These are phyloP conservation scores for Cyclocybe aegerita DNA, from an alignment of 768 basidiomycete genomes.

Conservation along the genomic window DNA sequence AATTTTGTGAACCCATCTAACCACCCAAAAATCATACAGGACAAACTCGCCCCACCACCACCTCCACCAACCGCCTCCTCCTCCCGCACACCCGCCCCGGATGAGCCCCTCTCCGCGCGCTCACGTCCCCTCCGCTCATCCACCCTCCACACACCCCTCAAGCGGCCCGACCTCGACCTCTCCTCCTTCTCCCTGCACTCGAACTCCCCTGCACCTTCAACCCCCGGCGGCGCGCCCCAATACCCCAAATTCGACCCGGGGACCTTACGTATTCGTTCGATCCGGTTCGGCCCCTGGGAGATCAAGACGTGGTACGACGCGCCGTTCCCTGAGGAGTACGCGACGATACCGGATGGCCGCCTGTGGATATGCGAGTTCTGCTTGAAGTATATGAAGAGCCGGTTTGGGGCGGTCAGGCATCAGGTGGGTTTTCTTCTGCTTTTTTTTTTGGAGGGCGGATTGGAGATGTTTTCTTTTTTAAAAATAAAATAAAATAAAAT, in stretches of 20 bases:
- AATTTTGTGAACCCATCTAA: not conserved
- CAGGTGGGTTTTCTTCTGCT: slow-evolving; percentile 59
- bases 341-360: slow-evolving; percentile 85
- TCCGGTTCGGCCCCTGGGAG: slow-evolving; percentile 89
- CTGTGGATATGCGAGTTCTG: slow-evolving; percentile 99
- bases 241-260: slow-evolving; percentile 31
- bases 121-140: slow-evolving; percentile 66
- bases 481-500: too few species aligned
- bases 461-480: too few species aligned
- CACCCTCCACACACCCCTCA: slow-evolving; percentile 28
- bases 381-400: slow-evolving; percentile 96
- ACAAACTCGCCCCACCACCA: slow-evolving; percentile 47
- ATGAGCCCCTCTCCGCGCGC: slow-evolving; percentile 34
- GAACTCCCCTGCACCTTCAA: slow-evolving; percentile 43
- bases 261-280: slow-evolving; percentile 74
- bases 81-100: slow-evolving; percentile 11
- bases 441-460: not conserved
- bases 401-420: slow-evolving; percentile 84
- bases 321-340: slow-evolving; percentile 97
- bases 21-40: slow-evolving; percentile 28
- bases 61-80: slow-evolving; percentile 25
- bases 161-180: slow-evolving; percentile 19
- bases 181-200: slow-evolving; percentile 28
- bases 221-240: slow-evolving; percentile 31
- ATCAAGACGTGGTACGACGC: slow-evolving; percentile 99